Base-by-base conservation (phyloP, 2,329 filamentous ascomycete genomes). In the Annulohypoxylon truncatum region DNA sequence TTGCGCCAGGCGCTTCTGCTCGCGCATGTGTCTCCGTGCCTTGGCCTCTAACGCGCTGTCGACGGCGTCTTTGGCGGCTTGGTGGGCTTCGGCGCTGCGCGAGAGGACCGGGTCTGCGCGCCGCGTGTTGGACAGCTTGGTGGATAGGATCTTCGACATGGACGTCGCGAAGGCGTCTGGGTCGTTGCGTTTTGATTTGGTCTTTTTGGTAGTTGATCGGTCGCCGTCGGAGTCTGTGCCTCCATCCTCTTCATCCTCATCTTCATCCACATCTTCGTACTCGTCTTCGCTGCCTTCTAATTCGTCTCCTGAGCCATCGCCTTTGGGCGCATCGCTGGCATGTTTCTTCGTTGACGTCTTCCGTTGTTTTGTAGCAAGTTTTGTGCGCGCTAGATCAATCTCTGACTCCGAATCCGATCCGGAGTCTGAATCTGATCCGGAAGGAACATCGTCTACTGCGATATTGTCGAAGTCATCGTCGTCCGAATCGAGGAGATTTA, bases 81-180 rank as follows among this genome's bases (percentile, higher is more conserved):
- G 87, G 12, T 89, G 87, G 1, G 94, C 94, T 9, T 87, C 86
- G 66, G 88, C 89, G 77, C 91, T 95, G 74, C 96, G 91, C 4
- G 94, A 90, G 2, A 99, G 85, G n/a, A 99, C 92, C 0, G 96
- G 96, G 77, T 99, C 96, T 58, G 90, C 85, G 22, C 94, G 91
- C 76, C 93, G 93, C 29, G 91, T 87, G 6, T 88, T 89, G 1
- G 94, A 91, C 8, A 98, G 85, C 81, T 98, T 98, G 52, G 93
- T 95, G 60, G 89, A 90, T 46, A 99, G 86, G 77, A 99, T 97
- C 79, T 96, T 97, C 72, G 92, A 91, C 74, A 99, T 93, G 53
- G 94, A 97, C 1, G 91, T 97, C 22, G 95, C 93, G 79, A 99
- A 98, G 55, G 93, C 94, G 69, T 86, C 84, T 2, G 96, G 94